These are phyloP conservation scores for Kwoniella botswanensis DNA, from an alignment of 768 basidiomycete genomes.

Conservation along the genomic window DNA sequence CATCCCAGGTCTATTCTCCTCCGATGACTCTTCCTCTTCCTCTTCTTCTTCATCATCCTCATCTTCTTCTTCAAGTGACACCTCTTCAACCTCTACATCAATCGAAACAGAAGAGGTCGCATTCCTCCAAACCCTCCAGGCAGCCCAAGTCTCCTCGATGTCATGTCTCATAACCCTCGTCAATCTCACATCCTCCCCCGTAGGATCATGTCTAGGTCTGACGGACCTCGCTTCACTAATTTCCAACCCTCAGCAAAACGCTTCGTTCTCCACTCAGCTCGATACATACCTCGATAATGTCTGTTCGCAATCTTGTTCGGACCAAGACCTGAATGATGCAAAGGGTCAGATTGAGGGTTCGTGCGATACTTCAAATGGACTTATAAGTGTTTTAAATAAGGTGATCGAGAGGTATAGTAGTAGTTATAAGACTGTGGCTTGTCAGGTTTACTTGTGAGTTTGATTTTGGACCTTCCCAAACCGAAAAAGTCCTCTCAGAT, in stretches of 20 bases:
- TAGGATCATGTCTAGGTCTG: slow-evolving; percentile 52
- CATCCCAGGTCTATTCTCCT: slow-evolving; percentile 10
- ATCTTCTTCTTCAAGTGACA: slow-evolving; percentile 4
- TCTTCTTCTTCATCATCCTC: slow-evolving; percentile 13
- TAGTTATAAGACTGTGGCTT: slow-evolving; percentile 52
- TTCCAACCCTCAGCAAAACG: slow-evolving; percentile 27
- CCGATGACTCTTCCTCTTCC: slow-evolving; percentile 12
- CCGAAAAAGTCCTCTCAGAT: too few relatives aligned
- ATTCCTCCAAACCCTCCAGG: slow-evolving; percentile 46
- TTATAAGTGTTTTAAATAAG: slow-evolving; percentile 38
- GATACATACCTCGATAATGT: slow-evolving; percentile 40
- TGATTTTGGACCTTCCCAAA: too few relatives aligned
- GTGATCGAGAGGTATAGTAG: slow-evolving; percentile 45
- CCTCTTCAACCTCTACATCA: neutral
- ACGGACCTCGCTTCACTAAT: slow-evolving; percentile 42
- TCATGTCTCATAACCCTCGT: slow-evolving; percentile 54
- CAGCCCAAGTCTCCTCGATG: slow-evolving; percentile 47
- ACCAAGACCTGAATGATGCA: slow-evolving; percentile 37
- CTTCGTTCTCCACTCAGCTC: slow-evolving; percentile 45
- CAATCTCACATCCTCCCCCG: slow-evolving; percentile 49
- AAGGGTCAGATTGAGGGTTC: slow-evolving; percentile 29
- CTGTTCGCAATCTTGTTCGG: slow-evolving; percentile 38
- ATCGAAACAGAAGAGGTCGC: slow-evolving; percentile 30
- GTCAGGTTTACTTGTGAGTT: slow-evolving; percentile 52
- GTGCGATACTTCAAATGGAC: slow-evolving; percentile 34